Conservation (phyloP, 108 stramenopile species). For the Chaetoceros muelleri region DNA sequence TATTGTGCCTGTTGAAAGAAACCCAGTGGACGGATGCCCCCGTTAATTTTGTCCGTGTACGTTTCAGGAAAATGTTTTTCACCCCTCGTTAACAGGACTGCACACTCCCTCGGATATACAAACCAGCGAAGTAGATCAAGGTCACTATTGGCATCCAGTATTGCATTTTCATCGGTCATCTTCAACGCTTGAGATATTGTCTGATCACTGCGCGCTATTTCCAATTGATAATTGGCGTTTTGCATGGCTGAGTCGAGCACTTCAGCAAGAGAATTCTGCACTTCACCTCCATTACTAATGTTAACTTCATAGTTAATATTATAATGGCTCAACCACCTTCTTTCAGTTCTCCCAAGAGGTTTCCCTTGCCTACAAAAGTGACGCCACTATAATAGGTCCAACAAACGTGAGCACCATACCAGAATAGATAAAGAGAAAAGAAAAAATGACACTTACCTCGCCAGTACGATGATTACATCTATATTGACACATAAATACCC, state of each 20-base stretch:
- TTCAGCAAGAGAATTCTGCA: neutral
- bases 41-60: slow-evolving; percentile 29
- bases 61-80: slow-evolving; percentile 42
- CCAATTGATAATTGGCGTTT: slow-evolving; percentile 51
- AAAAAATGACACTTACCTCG: too few species aligned
- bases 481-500: slow-evolving; percentile 87
- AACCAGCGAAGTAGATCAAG: slow-evolving; percentile 64
- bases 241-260: slow-evolving; percentile 32
- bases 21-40: slow-evolving; percentile 28
- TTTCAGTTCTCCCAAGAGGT: slow-evolving; percentile 56
- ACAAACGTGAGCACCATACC: neutral
- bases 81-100: slow-evolving; percentile 31
- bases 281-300: neutral
- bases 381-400: slow-evolving; percentile 30
- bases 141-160: slow-evolving; percentile 14
- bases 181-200: slow-evolving; percentile 58
- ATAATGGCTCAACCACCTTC: slow-evolving; percentile 75
- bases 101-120: slow-evolving; percentile 63
- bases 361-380: slow-evolving; percentile 71
- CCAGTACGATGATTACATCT: slow-evolving; percentile 78
- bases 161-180: slow-evolving; percentile 41
- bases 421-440: too few species aligned
- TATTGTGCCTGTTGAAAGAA: slow-evolving; percentile 4
- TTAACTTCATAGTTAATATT: slow-evolving; percentile 11
- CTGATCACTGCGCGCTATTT: slow-evolving; percentile 39